A percentile compares a stretch with the other conserved stretches of the same genome.
phyloP scores from a whole-genome alignment of 352 stramenopile species.

The Phytophthora hibernalis region DNA sequence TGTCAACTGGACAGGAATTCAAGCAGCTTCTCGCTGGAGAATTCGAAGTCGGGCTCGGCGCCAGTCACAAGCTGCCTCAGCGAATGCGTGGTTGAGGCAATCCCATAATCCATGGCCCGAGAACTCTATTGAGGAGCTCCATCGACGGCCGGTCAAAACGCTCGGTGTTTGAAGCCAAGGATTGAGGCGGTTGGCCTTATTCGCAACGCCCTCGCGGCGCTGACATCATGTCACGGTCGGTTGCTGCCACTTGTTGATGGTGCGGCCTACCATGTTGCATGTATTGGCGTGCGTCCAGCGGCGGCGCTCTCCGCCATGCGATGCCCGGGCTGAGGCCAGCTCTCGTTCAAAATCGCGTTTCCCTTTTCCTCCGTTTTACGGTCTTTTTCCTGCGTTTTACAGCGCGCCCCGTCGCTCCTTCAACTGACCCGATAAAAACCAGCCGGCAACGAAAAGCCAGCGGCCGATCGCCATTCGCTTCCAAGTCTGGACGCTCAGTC shows the following conservation, averaged over 20 bases:
- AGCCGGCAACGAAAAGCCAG: constrained; percentile 26
- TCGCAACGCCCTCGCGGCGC: background rate
- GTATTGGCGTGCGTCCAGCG: constrained; percentile 3
- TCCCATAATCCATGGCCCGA: constrained; percentile 9
- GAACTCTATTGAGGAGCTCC: background rate
- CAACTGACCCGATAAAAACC: constrained; percentile 23
- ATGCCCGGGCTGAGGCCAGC: constrained; percentile 2
- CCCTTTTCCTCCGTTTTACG: no score
- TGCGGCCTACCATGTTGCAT: no score
- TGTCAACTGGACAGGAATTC: constrained; percentile 35
- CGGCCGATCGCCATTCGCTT: constrained; percentile 24
- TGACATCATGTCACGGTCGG: no score
- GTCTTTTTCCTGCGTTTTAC: constrained; percentile 27
- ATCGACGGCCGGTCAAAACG: no score
- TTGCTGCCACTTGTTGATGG: no score
- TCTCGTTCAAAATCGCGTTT: constrained; percentile 20
- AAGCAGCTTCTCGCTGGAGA: constrained; percentile 9
- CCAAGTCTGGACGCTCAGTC: constrained; percentile 30
- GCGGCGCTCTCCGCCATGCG: constrained; percentile 18
- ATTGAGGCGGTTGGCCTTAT: no score
- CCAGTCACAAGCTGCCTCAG: constrained; percentile 31
- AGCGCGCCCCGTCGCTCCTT: constrained; percentile 21
- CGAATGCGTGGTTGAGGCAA: constrained; percentile 24
- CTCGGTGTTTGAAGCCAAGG: no score
- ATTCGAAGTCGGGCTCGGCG: constrained; percentile 1